A percentile compares a stretch with the other conserved stretches of the same genome.
Conservation (phyloP, 805 yeast species). For the Sungouiozyma intestinalis region DNA sequence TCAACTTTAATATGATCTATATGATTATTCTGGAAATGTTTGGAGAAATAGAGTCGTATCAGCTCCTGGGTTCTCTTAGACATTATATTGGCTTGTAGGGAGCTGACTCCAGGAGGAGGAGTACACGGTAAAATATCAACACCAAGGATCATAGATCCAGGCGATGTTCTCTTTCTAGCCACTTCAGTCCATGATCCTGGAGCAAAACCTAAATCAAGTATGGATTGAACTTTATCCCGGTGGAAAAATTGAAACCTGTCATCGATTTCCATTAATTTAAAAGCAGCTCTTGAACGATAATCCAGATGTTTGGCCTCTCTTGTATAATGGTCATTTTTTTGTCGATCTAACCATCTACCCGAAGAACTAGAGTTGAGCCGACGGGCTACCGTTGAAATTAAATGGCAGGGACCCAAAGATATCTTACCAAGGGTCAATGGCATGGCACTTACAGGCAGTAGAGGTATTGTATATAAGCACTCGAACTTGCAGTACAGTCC, state of each 20-base stretch:
- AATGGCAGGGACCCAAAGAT: not conserved
- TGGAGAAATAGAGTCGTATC: slow-evolving; percentile 41
- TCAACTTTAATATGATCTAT: slow-evolving; percentile 14
- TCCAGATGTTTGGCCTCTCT: slow-evolving; percentile 54
- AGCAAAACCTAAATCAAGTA: slow-evolving; percentile 85
- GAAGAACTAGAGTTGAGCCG: slow-evolving; percentile 40
- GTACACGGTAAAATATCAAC: slow-evolving; percentile 69
- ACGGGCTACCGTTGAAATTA: not conserved
- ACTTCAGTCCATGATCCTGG: slow-evolving; percentile 96
- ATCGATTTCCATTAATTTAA: slow-evolving; percentile 69
- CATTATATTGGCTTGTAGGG: slow-evolving; percentile 83
- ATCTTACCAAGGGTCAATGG: not conserved
- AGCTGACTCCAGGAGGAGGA: slow-evolving; percentile 72
- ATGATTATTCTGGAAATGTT: slow-evolving; percentile 24
- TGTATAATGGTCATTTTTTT: slow-evolving; percentile 52
- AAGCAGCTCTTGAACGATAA: slow-evolving; percentile 81
- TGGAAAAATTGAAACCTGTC: slow-evolving; percentile 49
- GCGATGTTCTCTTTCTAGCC: slow-evolving; percentile 43
- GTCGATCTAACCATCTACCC: slow-evolving; percentile 66
- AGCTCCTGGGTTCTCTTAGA: slow-evolving; percentile 50
- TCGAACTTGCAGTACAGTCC: too few relatives aligned
- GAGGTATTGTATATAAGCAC: too few relatives aligned
- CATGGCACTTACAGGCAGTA: too few relatives aligned
- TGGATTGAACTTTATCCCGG: slow-evolving; percentile 36
- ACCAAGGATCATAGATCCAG: slow-evolving; percentile 55